Percentiles rank a stretch among this genome's conserved stretches.
Evolutionary conservation across 2,329 filamentous ascomycete species (phyloP).

Genomic region (Bipolaris victoriae): DNA sequence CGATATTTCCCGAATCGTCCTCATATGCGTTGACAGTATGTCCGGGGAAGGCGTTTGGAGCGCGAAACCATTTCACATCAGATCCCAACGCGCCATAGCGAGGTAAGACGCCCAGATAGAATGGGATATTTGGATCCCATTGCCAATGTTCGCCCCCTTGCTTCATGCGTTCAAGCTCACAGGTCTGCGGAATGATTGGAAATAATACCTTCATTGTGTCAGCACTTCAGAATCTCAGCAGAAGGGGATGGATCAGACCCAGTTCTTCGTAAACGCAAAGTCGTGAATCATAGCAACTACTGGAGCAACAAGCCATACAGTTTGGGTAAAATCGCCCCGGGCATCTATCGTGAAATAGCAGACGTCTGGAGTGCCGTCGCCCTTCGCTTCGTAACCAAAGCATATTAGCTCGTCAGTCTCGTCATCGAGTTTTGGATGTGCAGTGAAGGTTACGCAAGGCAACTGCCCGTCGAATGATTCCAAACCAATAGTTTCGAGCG

Average conservation of each 20-base stretch:
- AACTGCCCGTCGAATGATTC: slow-evolving; percentile 19
- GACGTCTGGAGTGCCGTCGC: slow-evolving; percentile 50
- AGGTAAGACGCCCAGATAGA: slow-evolving; percentile 37
- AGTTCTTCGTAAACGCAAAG: slow-evolving; percentile 52
- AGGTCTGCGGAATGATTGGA: slow-evolving; percentile 1
- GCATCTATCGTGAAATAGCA: slow-evolving; percentile 44
- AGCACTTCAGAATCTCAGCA: background rate
- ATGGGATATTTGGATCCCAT: slow-evolving; percentile 40
- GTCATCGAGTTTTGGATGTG: slow-evolving; percentile 28
- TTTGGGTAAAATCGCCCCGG: slow-evolving; percentile 40
- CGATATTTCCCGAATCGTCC: slow-evolving; percentile 28
- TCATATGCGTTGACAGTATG: slow-evolving; percentile 47
- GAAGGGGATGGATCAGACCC: slow-evolving; percentile 22
- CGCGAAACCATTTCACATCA: slow-evolving; percentile 45
- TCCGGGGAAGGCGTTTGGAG: slow-evolving; percentile 46
- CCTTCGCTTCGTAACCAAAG: slow-evolving; percentile 45
- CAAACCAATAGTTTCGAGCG: slow-evolving; percentile 20
- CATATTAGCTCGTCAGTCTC: slow-evolving; percentile 26
- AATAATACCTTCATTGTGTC: background rate
- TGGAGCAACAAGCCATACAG: slow-evolving; percentile 46
- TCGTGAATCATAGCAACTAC: slow-evolving; percentile 53
- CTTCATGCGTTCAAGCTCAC: slow-evolving; percentile 48
- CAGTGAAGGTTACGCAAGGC: slow-evolving; percentile 24
- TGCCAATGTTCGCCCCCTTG: slow-evolving; percentile 51
- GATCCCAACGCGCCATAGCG: slow-evolving; percentile 16